Evolutionary conservation across 2,329 filamentous ascomycete species (phyloP).

Genomic region (Microcera coccophila): DNA sequence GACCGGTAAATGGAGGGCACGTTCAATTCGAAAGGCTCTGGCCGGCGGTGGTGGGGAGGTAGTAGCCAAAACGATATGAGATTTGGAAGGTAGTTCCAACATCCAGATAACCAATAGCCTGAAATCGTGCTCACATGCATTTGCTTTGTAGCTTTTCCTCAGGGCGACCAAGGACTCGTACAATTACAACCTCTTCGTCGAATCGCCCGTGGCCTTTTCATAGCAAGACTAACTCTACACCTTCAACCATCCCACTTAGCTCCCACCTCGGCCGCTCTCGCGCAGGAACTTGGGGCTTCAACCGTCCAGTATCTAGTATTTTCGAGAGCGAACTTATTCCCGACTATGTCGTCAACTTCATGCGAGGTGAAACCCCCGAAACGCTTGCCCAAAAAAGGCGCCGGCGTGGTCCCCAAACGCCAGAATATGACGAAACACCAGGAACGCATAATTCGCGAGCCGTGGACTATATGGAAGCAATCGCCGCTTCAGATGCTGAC

Average conservation of each 20-base stretch:
- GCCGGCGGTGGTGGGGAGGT: conserved; percentile 22
- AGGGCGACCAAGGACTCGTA: conserved; percentile 20
- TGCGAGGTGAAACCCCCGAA: conserved; percentile 54
- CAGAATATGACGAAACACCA: conserved; percentile 22
- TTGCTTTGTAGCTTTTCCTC: conserved; percentile 7
- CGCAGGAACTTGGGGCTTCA: conserved; percentile 22
- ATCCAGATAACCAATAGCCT: conserved; percentile 8
- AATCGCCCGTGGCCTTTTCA: conserved; percentile 28
- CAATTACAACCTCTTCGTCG: conserved; percentile 23
- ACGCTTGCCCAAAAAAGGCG: conserved; percentile 44
- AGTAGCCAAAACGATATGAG: conserved; percentile 23
- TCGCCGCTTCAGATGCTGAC: conserved; percentile 9
- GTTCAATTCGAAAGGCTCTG: conserved; percentile 15
- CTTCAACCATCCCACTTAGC: conserved; percentile 19
- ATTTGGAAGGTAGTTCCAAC: conserved; percentile 22
- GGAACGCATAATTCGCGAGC: conserved; percentile 11
- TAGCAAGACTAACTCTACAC: conserved; percentile 22
- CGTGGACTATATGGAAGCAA: conserved; percentile 11
- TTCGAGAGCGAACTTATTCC: conserved; percentile 47
- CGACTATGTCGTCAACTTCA: conserved; percentile 54
- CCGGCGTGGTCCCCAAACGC: conserved; percentile 19
- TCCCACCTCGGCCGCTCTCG: conserved; percentile 23
- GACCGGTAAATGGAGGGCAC: conserved; percentile 19
- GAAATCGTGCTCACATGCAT: not conserved
- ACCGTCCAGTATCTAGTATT: conserved; percentile 28